Conservation (phyloP, 2,329 filamentous ascomycete genomes). For the Fusarium sp. region DNA sequence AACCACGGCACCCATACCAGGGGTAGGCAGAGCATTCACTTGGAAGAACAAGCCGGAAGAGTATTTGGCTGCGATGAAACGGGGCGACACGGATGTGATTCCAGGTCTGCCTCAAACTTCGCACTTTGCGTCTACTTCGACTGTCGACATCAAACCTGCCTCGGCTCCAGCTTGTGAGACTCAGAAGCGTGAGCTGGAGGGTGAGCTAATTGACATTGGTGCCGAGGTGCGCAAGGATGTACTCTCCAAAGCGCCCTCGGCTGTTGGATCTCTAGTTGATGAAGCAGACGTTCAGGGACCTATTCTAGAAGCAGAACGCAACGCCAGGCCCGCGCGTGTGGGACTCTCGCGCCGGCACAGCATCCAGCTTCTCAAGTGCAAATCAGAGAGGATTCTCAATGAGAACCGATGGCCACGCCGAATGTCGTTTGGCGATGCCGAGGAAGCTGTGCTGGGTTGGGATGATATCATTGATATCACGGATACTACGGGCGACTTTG, state of each 20-base stretch:
- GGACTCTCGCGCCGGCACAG: constrained; percentile 74
- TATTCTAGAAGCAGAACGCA: constrained; percentile 62
- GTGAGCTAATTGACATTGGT: constrained; percentile 47
- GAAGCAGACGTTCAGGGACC: constrained; percentile 70
- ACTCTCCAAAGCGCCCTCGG: constrained; percentile 62
- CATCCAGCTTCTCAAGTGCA: constrained; percentile 53
- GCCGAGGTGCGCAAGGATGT: constrained; percentile 59
- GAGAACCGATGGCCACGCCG: constrained; percentile 77
- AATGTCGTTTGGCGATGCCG: constrained; percentile 80
- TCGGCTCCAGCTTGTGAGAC: constrained; percentile 41
- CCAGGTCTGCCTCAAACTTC: constrained; percentile 42
- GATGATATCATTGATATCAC: constrained; percentile 62
- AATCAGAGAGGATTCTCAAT: constrained; percentile 53
- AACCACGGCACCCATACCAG: constrained; percentile 51
- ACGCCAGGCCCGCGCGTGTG: constrained; percentile 56
- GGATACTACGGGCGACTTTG: constrained; percentile 47
- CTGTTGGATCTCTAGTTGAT: constrained; percentile 69
- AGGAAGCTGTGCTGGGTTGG: constrained; percentile 80
- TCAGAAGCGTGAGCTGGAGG: constrained; percentile 42
- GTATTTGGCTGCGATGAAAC: constrained; percentile 60
- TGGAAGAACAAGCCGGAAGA: constrained; percentile 75
- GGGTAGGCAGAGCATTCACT: constrained; percentile 66
- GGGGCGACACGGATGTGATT: constrained; percentile 48
- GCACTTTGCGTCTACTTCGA: constrained; percentile 45
- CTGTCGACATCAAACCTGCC: constrained; percentile 38